Conservation (phyloP, 1,139 yeast genomes). For the Candida sojae region DNA sequence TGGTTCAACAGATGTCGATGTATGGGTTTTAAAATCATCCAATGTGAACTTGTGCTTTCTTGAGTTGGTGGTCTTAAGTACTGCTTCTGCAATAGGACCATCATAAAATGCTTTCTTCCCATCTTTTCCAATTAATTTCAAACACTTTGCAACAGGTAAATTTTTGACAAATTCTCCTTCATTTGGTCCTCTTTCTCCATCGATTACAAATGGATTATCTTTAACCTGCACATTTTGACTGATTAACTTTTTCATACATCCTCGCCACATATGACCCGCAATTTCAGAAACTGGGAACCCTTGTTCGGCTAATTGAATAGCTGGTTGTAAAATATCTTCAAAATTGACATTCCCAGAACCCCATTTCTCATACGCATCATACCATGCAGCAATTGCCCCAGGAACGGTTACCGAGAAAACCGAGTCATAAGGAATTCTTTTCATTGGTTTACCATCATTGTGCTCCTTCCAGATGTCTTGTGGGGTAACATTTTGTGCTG, state of each 20-base stretch:
- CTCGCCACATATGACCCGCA: constrained; percentile 55
- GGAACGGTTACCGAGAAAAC: constrained; percentile 70
- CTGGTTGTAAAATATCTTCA: constrained; percentile 64
- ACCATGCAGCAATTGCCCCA: constrained; percentile 80
- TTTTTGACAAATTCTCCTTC: constrained; percentile 65
- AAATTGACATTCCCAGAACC: constrained; percentile 69
- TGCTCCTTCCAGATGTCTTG: constrained; percentile 50
- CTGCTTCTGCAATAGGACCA: constrained; percentile 68
- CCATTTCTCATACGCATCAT: constrained; percentile 67
- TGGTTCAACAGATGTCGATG: constrained; percentile 64
- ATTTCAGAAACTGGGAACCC: constrained; percentile 70
- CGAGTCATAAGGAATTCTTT: constrained; percentile 48
- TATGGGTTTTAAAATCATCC: constrained; percentile 58
- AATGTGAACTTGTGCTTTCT: constrained; percentile 58
- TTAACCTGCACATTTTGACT: constrained; percentile 36
- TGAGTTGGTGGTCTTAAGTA: constrained; percentile 51
- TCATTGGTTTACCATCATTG: constrained; percentile 39
- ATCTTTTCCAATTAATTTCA: constrained; percentile 50
- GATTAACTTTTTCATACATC: constrained; percentile 36
- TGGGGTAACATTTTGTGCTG: constrained; percentile 54
- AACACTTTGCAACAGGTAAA: constrained; percentile 52
- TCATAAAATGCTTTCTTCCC: constrained; percentile 71
- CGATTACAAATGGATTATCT: constrained; percentile 37
- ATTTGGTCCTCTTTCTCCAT: constrained; percentile 43
- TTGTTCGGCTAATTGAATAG: constrained; percentile 65